Base-by-base conservation (phyloP, 225 moss, liverwort and hornwort species). In the Straminergon stramineum region DNA sequence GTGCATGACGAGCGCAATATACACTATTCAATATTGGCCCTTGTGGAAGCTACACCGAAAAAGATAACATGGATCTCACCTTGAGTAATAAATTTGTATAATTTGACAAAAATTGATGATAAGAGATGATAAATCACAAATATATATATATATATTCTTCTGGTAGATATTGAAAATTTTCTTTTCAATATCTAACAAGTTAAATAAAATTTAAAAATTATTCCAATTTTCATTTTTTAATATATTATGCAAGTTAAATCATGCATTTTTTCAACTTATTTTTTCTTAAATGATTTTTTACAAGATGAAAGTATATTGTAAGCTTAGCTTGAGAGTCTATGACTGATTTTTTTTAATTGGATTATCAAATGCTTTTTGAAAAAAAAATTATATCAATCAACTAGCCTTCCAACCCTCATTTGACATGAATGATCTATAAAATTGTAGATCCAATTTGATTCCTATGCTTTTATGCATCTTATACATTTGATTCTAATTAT, bases 1-100 rank as follows among this genome's bases (percentile, higher is more conserved):
- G 88, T 35, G 90, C 93, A 79, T 93, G 90, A 31, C 90, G 14
- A 48, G 88, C 43, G 79, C 90, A 93, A 80, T 93, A 93, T 18
- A 91, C 75, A 27, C 68, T 90, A 60, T 0, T 91, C 67, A 86
- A 75, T 31, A 68, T 75, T 1, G 66, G 53, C 6, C 84, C 24
- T 4, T 67, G 53, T 30, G 39, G 86, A 52, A 90, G 75, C 90
- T 90, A 75, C 84, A 89, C 0, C 2, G 81, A 81, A 81, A 0
- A 88, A 65, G 10, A 82, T 13, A 67, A 81, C 17, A 76, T 5
- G 0, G 2, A 57, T 58, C 3, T 69, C 1, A 71, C 2, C 0
- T 7, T 81, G 3, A 61, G 8, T 74, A 5, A 57, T 37, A 28
- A 26, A 1, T 70, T 78, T 18, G 4, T 48, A 14, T 39, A 9